These are phyloP conservation scores for Fusarium torreyae DNA, from an alignment of 2,329 filamentous ascomycete species.

Conservation along the genomic window DNA sequence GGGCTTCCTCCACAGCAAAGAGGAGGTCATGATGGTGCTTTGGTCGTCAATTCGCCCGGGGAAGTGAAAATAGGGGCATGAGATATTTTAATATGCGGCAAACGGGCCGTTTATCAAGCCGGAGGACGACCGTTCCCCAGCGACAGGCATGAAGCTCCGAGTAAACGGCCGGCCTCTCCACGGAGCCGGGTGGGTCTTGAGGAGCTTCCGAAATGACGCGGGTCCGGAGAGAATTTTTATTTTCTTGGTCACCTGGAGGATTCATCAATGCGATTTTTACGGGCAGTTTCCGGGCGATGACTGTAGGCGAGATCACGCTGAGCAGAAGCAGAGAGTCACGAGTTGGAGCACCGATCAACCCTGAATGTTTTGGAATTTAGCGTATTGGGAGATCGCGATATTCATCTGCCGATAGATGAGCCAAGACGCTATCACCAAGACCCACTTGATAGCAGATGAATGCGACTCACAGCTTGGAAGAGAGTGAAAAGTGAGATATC, in stretches of 20 bases:
- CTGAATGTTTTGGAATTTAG: constrained; percentile 8
- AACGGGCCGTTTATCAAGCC: constrained; percentile 42
- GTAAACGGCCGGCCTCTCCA: constrained; percentile 47
- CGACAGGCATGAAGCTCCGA: constrained; percentile 48
- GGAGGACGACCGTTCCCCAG: constrained; percentile 39
- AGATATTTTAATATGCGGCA: constrained; percentile 32
- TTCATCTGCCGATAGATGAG: constrained; percentile 27
- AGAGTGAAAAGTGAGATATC: not conserved
- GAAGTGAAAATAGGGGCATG: constrained; percentile 35
- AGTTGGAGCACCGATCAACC: not conserved
- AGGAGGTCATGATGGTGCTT: constrained; percentile 3
- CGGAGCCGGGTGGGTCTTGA: constrained; percentile 38
- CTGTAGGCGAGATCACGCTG: constrained; percentile 16
- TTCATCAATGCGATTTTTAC: constrained; percentile 3
- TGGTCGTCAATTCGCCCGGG: constrained; percentile 22
- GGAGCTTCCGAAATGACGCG: constrained; percentile 37
- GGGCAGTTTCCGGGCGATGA: constrained; percentile 1
- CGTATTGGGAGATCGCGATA: constrained; percentile 1
- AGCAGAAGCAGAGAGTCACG: not conserved
- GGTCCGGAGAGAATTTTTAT: constrained; percentile 30
- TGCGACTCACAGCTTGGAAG: constrained; percentile 10
- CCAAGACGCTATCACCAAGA: constrained; percentile 28
- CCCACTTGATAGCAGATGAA: constrained; percentile 29
- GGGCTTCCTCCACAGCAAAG: constrained; percentile 6
- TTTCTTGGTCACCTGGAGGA: not conserved